Base-by-base conservation (phyloP, 2,329 filamentous ascomycete genomes). In the Didymella pomorum region DNA sequence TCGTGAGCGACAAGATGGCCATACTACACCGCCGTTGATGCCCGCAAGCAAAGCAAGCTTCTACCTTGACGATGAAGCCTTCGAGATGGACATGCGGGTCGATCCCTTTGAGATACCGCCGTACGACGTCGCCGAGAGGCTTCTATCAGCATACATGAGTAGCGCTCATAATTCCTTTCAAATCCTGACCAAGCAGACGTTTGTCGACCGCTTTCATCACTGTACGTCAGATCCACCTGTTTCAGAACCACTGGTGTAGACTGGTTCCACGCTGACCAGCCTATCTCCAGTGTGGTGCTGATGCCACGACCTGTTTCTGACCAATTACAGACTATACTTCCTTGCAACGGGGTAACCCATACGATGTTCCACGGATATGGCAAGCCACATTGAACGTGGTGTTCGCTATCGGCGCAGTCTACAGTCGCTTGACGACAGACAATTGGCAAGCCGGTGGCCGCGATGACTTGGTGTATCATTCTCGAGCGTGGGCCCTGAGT, bases 371-470 rank as follows among this genome's bases (percentile, higher is more conserved):
- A 18, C 58, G 58, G 26, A 69, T 71, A 23, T 79, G 76, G 78
- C 69, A 72, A 23, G 71, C 72, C 6, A 75, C 76, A 18, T 49
- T 80, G 39, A 79, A 80, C 47, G 33, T 79, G 16, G 70, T 79
- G 2, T 79, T 80, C 54, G 79, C 78, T 18, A 76, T 80, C 35
- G 78, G 75, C 9, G 70, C 78, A 18, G 68, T 71, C 23, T 74
- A 75, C 56, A 71, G 71, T 14, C 67, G 74, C 56, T 66, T 76
- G 39, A 68, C 61, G 3, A 58, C 68, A 48, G 67, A 68, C 4
- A 59, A 70, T 1, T 68, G 66, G 65, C 62, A 51, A 21, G 66
- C 61, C 18, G 64, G 71, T 50, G 64, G 62, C 21, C 50, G 52
- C 9, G 75, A 78, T 37, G 75, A 79, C 62, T 21, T 73, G 14